phyloP scores from a whole-genome alignment of 345 rosid species.

The Corymbia maculata region DNA sequence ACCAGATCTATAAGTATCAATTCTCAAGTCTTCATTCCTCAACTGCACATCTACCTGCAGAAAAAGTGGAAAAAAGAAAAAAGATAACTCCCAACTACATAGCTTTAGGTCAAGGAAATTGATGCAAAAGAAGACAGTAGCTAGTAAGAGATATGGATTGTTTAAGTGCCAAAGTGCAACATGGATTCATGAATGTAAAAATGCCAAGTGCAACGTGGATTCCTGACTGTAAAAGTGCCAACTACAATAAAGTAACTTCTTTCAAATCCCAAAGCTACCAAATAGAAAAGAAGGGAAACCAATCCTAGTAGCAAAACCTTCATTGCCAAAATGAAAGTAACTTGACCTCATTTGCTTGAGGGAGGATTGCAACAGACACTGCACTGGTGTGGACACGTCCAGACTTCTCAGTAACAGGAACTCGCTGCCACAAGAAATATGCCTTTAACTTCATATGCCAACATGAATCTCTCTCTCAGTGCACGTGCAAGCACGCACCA shows the following conservation, averaged over 20 bases:
- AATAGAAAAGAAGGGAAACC: background rate
- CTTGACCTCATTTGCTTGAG: slow-evolving; percentile 87
- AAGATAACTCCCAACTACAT: background rate
- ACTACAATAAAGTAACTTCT: background rate
- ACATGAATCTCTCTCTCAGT: background rate
- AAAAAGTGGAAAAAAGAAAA: background rate
- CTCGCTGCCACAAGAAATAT: slow-evolving; percentile 58
- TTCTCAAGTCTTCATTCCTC: slow-evolving; percentile 86
- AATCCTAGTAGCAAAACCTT: background rate
- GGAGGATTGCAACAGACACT: slow-evolving; percentile 94
- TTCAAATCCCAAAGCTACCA: background rate
- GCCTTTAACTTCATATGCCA: background rate
- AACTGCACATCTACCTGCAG: slow-evolving; percentile 85
- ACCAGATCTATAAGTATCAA: slow-evolving; percentile 88
- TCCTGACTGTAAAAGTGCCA: background rate
- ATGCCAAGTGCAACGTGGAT: background rate
- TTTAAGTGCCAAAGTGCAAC: background rate
- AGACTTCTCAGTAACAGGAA: slow-evolving; percentile 90
- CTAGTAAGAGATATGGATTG: background rate
- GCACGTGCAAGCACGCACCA: background rate
- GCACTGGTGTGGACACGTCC: slow-evolving; percentile 94
- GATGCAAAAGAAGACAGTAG: background rate
- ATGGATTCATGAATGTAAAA: background rate
- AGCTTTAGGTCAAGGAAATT: background rate
- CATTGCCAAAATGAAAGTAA: background rate